Evolutionary conservation across 2,329 filamentous ascomycete species (phyloP).

Genomic region (Colletotrichum aenigma): DNA sequence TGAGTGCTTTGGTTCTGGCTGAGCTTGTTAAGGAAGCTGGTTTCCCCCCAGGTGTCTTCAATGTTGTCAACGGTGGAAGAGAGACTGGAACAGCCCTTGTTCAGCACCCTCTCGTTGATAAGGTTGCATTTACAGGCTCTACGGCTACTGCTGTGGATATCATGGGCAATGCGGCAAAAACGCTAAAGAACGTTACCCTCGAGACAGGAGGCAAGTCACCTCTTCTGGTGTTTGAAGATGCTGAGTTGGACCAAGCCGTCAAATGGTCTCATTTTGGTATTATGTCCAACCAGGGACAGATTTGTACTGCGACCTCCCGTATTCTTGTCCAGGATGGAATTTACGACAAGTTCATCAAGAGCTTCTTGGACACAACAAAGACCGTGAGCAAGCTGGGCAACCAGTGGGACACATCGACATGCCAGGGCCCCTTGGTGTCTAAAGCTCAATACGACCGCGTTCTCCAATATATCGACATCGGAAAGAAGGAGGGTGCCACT

Average conservation of each 20-base stretch:
- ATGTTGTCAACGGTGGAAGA: constrained; percentile 75
- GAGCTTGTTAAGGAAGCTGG: constrained; percentile 76
- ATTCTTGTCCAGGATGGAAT: constrained; percentile 31
- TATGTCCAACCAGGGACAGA: neutral
- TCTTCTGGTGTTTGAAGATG: constrained; percentile 67
- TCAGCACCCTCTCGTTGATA: constrained; percentile 72
- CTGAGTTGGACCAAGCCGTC: constrained; percentile 70
- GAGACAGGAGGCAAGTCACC: constrained; percentile 72
- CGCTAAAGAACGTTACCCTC: constrained; percentile 68
- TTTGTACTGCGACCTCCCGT: neutral
- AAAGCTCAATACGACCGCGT: constrained; percentile 73
- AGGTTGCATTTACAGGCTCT: constrained; percentile 80
- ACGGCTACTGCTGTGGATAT: constrained; percentile 74
- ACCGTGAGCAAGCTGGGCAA: constrained; percentile 47
- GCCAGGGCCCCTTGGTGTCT: constrained; percentile 77
- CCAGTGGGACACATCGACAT: constrained; percentile 71
- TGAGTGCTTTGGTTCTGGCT: constrained; percentile 45
- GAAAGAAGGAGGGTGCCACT: constrained; percentile 71
- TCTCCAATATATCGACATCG: constrained; percentile 70
- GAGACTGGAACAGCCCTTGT: constrained; percentile 72
- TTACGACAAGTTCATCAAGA: constrained; percentile 66
- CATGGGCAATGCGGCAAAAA: constrained; percentile 74
- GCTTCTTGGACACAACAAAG: constrained; percentile 45
- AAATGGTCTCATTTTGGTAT: constrained; percentile 51
- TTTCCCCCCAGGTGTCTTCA: constrained; percentile 79